A percentile compares a stretch with the other conserved stretches of the same genome.
These are phyloP conservation scores for Boletus tylopilopsis DNA, from an alignment of 768 basidiomycete genomes.

Conservation along the genomic window DNA sequence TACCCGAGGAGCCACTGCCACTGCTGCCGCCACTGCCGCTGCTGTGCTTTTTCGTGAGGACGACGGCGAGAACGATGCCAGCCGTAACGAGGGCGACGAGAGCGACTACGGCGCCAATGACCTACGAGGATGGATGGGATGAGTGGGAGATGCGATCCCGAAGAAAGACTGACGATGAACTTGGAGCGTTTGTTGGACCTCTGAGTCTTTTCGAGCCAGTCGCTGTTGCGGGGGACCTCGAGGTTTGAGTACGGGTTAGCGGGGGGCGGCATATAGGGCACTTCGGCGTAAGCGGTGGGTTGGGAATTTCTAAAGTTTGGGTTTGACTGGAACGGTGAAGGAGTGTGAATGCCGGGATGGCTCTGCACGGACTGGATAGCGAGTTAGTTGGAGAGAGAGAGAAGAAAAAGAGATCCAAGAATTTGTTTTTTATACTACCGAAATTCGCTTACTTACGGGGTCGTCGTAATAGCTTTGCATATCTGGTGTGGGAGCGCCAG, in stretches of 20 bases:
- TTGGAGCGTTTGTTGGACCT: slow-evolving; percentile 43
- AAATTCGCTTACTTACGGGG: slow-evolving; percentile 14
- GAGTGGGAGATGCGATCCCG: neutral
- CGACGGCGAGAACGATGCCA: slow-evolving; percentile 63
- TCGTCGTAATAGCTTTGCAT: slow-evolving; percentile 31
- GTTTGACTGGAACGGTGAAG: slow-evolving; percentile 26
- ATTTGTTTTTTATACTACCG: slow-evolving; percentile 3
- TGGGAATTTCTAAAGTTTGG: slow-evolving; percentile 22
- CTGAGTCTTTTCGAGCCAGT: slow-evolving; percentile 39
- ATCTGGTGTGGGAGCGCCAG: slow-evolving; percentile 19
- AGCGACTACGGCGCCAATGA: slow-evolving; percentile 46
- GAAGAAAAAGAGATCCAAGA: neutral
- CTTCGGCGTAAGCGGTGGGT: slow-evolving; percentile 23
- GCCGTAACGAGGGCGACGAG: slow-evolving; percentile 51
- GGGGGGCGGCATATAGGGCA: slow-evolving; percentile 21
- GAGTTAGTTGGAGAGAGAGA: neutral
- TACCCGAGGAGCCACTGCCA: slow-evolving; percentile 21
- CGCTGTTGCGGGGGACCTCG: slow-evolving; percentile 31
- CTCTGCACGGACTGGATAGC: slow-evolving; percentile 30
- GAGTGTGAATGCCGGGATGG: slow-evolving; percentile 36
- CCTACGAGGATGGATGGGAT: slow-evolving; percentile 33
- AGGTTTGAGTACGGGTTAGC: slow-evolving; percentile 32
- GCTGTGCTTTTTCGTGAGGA: slow-evolving; percentile 53
- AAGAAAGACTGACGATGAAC: slow-evolving; percentile 47
- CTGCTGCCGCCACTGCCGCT: slow-evolving; percentile 33